A percentile compares a stretch with the other conserved stretches of the same genome.
Evolutionary conservation across 1,139 yeast genomes (phyloP).

Genomic region (Casaregolazyma suthepensis): DNA sequence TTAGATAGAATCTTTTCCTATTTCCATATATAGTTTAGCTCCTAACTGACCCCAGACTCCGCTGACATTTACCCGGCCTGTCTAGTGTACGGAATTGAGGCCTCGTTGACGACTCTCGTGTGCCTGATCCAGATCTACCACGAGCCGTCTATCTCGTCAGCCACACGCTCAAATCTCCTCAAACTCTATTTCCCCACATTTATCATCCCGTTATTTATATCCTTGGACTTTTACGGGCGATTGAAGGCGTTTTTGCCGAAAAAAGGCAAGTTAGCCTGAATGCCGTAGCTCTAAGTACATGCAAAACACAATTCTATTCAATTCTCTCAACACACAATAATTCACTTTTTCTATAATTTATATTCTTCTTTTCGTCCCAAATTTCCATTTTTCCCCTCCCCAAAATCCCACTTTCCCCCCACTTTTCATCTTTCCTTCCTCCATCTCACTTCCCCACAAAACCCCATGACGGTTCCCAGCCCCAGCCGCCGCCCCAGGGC

Average conservation of each 20-base stretch:
- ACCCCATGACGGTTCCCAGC: not conserved
- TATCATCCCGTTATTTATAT: constrained; percentile 53
- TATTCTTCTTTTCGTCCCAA: not conserved
- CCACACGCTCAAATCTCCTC: constrained; percentile 41
- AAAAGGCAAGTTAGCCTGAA: constrained; percentile 6
- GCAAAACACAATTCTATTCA: not conserved
- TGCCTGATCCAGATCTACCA: constrained; percentile 40
- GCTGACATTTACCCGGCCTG: constrained; percentile 44
- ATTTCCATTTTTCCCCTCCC: not conserved
- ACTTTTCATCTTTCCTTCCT: not conserved
- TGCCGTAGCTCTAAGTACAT: not conserved
- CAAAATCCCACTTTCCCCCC: not conserved
- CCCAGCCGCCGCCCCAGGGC: not conserved
- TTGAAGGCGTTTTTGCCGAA: constrained; percentile 16
- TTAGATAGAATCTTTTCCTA: too few species aligned
- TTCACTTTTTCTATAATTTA: too few species aligned
- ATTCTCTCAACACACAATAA: too few species aligned
- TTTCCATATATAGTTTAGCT: too few species aligned
- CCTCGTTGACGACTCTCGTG: constrained; percentile 62
- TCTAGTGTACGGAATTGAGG: constrained; percentile 71
- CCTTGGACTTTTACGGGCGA: constrained; percentile 41
- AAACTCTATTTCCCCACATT: constrained; percentile 62
- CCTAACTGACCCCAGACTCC: constrained; percentile 9
- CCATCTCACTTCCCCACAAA: not conserved
- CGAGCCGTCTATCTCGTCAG: constrained; percentile 29